A percentile compares a stretch with the other conserved stretches of the same genome.
Evolutionary conservation across 2,329 filamentous ascomycete species (phyloP).

Genomic region (Arthrobotrys sinensis): DNA sequence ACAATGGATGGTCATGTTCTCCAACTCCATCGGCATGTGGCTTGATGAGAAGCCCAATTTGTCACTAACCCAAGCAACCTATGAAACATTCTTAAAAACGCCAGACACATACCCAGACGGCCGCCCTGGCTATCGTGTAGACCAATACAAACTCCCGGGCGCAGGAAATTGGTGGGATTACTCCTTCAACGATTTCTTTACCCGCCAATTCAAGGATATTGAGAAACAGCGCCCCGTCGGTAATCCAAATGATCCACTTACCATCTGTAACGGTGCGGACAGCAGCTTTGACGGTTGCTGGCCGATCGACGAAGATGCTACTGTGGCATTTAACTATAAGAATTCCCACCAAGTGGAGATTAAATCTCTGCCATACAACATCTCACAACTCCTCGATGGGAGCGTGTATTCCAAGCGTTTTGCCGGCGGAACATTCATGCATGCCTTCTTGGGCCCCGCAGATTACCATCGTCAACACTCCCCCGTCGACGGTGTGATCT

Average conservation of each 20-base stretch:
- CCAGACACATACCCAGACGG: slow-evolving; percentile 57
- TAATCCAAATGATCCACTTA: slow-evolving; percentile 63
- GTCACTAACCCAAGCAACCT: slow-evolving; percentile 66
- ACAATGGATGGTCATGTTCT: slow-evolving; percentile 68
- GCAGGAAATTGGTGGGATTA: slow-evolving; percentile 63
- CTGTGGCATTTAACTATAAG: slow-evolving; percentile 63
- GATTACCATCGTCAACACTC: slow-evolving; percentile 70
- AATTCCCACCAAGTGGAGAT: slow-evolving; percentile 65
- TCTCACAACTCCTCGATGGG: slow-evolving; percentile 66
- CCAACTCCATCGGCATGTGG: slow-evolving; percentile 66
- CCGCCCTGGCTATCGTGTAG: slow-evolving; percentile 64
- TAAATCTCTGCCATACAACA: slow-evolving; percentile 68
- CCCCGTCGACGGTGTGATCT: slow-evolving; percentile 67
- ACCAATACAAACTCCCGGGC: slow-evolving; percentile 66
- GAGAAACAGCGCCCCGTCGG: slow-evolving; percentile 65
- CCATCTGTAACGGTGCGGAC: slow-evolving; percentile 67
- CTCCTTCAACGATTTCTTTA: slow-evolving; percentile 69
- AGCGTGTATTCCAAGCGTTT: slow-evolving; percentile 66
- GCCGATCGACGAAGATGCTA: slow-evolving; percentile 61
- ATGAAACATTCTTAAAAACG: slow-evolving; percentile 66
- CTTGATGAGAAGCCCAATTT: slow-evolving; percentile 65
- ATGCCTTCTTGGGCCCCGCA: slow-evolving; percentile 68
- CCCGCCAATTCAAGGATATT: slow-evolving; percentile 67
- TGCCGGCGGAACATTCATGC: slow-evolving; percentile 68
- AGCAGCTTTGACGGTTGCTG: slow-evolving; percentile 66